Evolutionary conservation across 768 basidiomycete genomes (phyloP).

Genomic region (Hericium alpestre): DNA sequence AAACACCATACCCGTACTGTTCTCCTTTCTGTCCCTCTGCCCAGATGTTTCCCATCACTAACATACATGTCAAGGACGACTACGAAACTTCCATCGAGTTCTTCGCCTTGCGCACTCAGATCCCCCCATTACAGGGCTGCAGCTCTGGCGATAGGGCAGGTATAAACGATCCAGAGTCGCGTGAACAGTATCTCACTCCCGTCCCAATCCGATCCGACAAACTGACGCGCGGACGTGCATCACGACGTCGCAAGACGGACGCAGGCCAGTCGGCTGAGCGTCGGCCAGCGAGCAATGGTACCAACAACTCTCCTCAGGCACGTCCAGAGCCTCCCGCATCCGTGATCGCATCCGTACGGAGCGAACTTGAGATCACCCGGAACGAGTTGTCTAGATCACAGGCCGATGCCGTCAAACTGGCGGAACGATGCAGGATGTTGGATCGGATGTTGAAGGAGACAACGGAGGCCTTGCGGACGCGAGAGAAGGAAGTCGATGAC

Average conservation of each 20-base stretch:
- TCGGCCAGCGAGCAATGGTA: constrained; percentile 3
- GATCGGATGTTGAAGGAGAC: constrained; percentile 58
- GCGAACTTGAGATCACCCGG: constrained; percentile 45
- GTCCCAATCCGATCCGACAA: constrained; percentile 10
- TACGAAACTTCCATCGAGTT: constrained; percentile 13
- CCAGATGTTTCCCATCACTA: constrained; percentile 12
- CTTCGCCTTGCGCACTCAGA: constrained; percentile 11
- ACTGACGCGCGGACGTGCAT: constrained; percentile 13
- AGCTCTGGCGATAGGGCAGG: constrained; percentile 6
- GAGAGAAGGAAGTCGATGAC: constrained; percentile 51
- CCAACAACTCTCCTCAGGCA: constrained; percentile 5
- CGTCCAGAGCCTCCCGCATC: constrained; percentile 7
- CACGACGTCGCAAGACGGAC: constrained; percentile 14
- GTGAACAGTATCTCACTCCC: constrained; percentile 5
- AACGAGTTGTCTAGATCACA: constrained; percentile 45
- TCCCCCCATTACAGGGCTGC: constrained; percentile 5
- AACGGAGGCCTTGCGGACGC: constrained; percentile 42
- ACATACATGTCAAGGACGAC: constrained; percentile 13
- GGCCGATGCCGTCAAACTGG: constrained; percentile 41
- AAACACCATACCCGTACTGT: constrained; percentile 3
- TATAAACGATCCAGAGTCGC: constrained; percentile 4
- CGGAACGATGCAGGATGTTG: constrained; percentile 52
- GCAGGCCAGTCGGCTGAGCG: constrained; percentile 13
- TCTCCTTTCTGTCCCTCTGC: background rate
- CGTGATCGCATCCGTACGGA: constrained; percentile 30